phyloP scores from a whole-genome alignment of 805 yeast species.

The Myxozyma geophila region DNA sequence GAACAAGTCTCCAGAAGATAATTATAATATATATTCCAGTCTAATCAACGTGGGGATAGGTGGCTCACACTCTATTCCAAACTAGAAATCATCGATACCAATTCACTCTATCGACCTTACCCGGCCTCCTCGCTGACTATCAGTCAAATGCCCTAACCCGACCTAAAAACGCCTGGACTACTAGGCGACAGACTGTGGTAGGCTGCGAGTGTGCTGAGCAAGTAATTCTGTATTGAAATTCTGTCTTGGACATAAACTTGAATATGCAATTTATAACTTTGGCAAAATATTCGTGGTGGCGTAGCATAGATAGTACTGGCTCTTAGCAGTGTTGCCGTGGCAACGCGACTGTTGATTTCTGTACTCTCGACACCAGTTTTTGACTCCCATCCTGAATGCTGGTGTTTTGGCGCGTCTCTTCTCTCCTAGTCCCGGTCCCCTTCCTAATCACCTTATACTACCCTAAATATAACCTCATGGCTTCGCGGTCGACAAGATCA shows the following conservation, averaged over 20 bases:
- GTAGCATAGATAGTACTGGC: background rate
- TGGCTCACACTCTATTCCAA: background rate
- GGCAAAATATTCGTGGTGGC: background rate
- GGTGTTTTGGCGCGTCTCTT: background rate
- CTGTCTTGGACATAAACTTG: no score
- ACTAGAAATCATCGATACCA: background rate
- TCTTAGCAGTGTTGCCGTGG: slow-evolving; percentile 13
- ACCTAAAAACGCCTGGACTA: background rate
- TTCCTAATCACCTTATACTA: background rate
- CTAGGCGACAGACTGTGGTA: no score
- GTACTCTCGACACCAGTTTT: slow-evolving; percentile 4
- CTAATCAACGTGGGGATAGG: background rate
- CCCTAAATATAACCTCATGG: background rate
- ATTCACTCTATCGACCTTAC: background rate
- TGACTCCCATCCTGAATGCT: background rate
- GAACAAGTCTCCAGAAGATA: background rate
- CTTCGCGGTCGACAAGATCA: slow-evolving; percentile 12
- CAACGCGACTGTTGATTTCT: slow-evolving; percentile 14
- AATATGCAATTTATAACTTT: background rate
- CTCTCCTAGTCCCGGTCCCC: background rate
- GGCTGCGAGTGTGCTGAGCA: background rate
- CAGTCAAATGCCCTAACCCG: slow-evolving; percentile 12
- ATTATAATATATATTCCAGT: background rate
- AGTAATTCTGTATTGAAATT: no score
- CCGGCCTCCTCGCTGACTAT: background rate